phyloP scores from a whole-genome alignment of 345 rosid species.

The Bretschneidera sinensis region DNA sequence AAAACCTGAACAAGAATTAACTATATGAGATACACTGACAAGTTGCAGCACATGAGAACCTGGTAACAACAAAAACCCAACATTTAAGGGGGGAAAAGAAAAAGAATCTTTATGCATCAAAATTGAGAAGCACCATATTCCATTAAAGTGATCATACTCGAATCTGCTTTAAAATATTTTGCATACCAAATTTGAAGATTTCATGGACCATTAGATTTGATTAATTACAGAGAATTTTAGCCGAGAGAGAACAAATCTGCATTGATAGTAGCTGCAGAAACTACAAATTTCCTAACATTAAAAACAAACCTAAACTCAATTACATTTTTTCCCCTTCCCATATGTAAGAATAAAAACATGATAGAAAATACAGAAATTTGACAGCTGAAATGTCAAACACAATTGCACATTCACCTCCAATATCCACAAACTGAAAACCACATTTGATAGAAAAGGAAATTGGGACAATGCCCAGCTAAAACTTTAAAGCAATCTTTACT shows the following conservation, averaged over 20 bases:
- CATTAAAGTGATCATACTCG: conserved; percentile 6
- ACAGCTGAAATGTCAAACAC: conserved; percentile 17
- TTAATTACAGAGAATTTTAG: neutral
- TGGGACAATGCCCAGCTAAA: conserved; percentile 19
- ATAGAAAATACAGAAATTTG: conserved; percentile 4
- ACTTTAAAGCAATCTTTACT: neutral
- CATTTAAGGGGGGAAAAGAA: neutral
- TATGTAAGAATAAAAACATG: neutral
- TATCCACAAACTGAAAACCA: neutral
- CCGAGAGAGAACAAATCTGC: conserved; percentile 10
- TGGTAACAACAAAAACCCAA: neutral
- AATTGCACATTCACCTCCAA: conserved; percentile 5
- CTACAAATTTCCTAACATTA: conserved; percentile 3
- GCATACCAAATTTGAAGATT: conserved; percentile 6
- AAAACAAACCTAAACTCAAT: too few relatives aligned
- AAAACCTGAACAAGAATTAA: conserved; percentile 11
- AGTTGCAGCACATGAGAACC: too few relatives aligned
- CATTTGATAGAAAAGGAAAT: neutral
- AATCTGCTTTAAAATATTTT: conserved; percentile 11
- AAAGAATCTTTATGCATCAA: too few relatives aligned
- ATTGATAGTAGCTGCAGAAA: conserved; percentile 8
- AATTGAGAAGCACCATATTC: neutral
- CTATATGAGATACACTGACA: too few relatives aligned
- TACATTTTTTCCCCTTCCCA: neutral
- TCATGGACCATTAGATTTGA: neutral